Evolutionary conservation across 192 early-diverging fungal genomes (phyloP), one percentile per base, ranked within the genome.

Genomic region (Coemansia aciculifera): DNA sequence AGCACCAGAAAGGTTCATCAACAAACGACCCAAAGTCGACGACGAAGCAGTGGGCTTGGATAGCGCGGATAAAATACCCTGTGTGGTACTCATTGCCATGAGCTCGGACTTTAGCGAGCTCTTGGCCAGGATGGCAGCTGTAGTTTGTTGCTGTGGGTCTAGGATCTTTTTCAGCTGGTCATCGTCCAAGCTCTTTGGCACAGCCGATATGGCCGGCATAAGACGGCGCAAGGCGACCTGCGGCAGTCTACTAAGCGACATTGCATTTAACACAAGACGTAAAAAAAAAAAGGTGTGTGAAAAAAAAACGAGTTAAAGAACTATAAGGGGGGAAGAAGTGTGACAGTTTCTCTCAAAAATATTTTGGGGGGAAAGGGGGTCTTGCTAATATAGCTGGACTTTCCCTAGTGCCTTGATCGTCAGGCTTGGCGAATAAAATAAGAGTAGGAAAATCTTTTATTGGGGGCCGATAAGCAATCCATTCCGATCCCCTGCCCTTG

Each of bases 141-240:
- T 37, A 39, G 57, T 59, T 56, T 66, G 66, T 3, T 73, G 70
- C 59, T 84, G 81, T 24, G 68, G 70, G 46, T 84, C 81, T 2
- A 79, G 54, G 12, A 78, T 72, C 70, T 84, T 78, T 49, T 84
- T 84, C 19, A 84, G 64, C 67, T 84, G 81, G 61, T 84, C 81
- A 61, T 84, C 81, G 71, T 84, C 81, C 13, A 79, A 57, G 49
- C 72, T 84, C 76, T 79, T 84, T 23, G 81, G 81, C 66, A 79
- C 73, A 3, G 71, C 73, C 17, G 81, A 69, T 19, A 84, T 75
- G 8, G 81, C 81, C 21, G 81, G 81, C 54, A 84, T 63, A 21
- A 84, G 69, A 42, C 81, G 81, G 24, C 81, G 81, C 72, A 84
- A 49, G n/a, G 81, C 81, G 17, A 84, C 77, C 71, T 84, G 81